A percentile compares a stretch with the other conserved stretches of the same genome.
Evolutionary conservation across 1,139 yeast species (phyloP).

Genomic region (Pichia sp.): DNA sequence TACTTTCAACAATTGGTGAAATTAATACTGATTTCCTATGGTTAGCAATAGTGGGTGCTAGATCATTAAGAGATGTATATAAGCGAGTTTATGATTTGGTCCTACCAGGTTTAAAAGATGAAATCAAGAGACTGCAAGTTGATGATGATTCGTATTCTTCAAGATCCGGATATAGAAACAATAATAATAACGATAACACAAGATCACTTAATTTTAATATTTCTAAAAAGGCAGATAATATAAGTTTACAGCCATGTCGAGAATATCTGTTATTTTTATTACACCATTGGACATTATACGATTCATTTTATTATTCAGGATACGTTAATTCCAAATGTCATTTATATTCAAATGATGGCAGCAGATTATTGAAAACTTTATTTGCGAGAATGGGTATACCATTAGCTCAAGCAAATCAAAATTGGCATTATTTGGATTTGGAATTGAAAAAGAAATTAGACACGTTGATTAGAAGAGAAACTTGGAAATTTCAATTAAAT

Average conservation of each 20-base stretch:
- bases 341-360: slow-evolving; percentile 89
- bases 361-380: slow-evolving; percentile 77
- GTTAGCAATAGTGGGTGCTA: slow-evolving; percentile 85
- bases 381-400: slow-evolving; percentile 97
- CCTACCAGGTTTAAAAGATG: slow-evolving; percentile 73
- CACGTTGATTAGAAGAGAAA: slow-evolving; percentile 59
- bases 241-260: slow-evolving; percentile 59
- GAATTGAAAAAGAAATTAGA: slow-evolving; percentile 69
- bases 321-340: slow-evolving; percentile 83
- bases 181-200: background rate
- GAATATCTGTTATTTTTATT: slow-evolving; percentile 83
- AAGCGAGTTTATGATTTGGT: slow-evolving; percentile 72
- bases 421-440: slow-evolving; percentile 88
- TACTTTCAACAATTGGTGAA: slow-evolving; percentile 74
- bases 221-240: slow-evolving; percentile 56
- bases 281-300: slow-evolving; percentile 91
- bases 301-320: slow-evolving; percentile 82
- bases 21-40: slow-evolving; percentile 66
- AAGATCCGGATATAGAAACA: background rate
- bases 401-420: slow-evolving; percentile 78
- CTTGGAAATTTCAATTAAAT: slow-evolving; percentile 74
- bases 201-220: slow-evolving; percentile 19
- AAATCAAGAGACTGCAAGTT: slow-evolving; percentile 61
- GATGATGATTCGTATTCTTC: slow-evolving; percentile 13
- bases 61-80: slow-evolving; percentile 67